Evolutionary conservation across 257 asterid species (phyloP).

Genomic region (Mitragyna speciosa): DNA sequence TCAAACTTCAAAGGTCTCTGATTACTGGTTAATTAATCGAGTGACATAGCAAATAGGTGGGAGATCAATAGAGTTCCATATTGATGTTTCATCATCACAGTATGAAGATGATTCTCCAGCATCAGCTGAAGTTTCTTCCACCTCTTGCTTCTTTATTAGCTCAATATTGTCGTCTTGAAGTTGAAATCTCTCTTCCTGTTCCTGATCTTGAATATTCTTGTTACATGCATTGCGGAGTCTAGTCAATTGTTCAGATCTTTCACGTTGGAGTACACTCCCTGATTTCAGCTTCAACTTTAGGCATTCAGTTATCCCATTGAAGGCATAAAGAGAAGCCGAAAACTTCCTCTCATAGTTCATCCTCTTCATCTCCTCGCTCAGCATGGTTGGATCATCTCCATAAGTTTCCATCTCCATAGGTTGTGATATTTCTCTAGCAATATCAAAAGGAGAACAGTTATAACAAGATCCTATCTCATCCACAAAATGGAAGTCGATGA

Average conservation of each 20-base stretch:
- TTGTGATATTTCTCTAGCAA: conserved; percentile 55
- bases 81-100: conserved; percentile 28
- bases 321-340: conserved; percentile 72
- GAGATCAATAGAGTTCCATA: conserved; percentile 53
- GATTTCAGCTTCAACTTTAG: conserved; percentile 52
- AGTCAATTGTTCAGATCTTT: conserved; percentile 45
- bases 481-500: conserved; percentile 58
- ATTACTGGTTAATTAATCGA: neutral
- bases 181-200: conserved; percentile 9
- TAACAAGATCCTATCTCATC: conserved; percentile 51
- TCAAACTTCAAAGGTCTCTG: neutral
- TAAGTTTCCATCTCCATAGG: conserved; percentile 17
- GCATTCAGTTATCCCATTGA: conserved; percentile 75
- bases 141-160: conserved; percentile 10
- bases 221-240: conserved; percentile 55
- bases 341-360: conserved; percentile 76
- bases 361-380: conserved; percentile 65
- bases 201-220: conserved; percentile 22
- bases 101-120: conserved; percentile 10
- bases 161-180: neutral
- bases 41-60: conserved; percentile 43
- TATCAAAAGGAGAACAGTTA: conserved; percentile 68
- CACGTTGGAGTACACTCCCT: conserved; percentile 22
- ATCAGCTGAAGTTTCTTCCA: conserved; percentile 12
- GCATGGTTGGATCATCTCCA: conserved; percentile 38